These are phyloP conservation scores for Cyclotella distinguenda DNA, from an alignment of 108 stramenopile species.

Conservation along the genomic window DNA sequence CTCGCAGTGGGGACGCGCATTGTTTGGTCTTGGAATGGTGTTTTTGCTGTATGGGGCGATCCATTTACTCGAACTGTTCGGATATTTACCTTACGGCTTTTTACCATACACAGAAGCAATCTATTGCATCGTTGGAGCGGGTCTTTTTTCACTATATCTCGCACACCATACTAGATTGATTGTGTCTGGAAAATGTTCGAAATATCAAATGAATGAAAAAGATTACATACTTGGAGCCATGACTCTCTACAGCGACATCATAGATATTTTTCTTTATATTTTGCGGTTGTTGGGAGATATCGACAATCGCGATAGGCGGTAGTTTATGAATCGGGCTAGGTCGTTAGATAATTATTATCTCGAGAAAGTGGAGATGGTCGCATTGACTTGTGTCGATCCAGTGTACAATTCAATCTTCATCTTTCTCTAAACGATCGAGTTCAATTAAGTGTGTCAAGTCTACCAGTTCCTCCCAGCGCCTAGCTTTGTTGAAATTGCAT, in stretches of 20 bases:
- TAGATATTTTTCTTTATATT: constrained; percentile 91
- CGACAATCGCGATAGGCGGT: constrained; percentile 47
- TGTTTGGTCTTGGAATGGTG: constrained; percentile 64
- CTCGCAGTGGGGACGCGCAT: constrained; percentile 76
- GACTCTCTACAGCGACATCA: constrained; percentile 87
- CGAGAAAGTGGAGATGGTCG: too few species aligned
- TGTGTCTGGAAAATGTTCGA: constrained; percentile 78
- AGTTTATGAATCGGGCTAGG: neutral
- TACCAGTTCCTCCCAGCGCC: constrained; percentile 51
- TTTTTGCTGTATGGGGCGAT: constrained; percentile 71
- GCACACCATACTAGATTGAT: constrained; percentile 84
- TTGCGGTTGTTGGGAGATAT: constrained; percentile 73
- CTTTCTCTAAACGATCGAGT: too few species aligned
- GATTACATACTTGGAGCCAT: constrained; percentile 93
- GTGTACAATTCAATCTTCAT: too few species aligned
- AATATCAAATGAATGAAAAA: constrained; percentile 86
- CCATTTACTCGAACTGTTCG: constrained; percentile 66
- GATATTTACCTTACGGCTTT: constrained; percentile 64
- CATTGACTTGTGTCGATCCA: too few species aligned
- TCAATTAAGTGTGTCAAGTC: too few species aligned
- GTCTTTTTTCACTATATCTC: constrained; percentile 68
- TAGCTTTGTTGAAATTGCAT: constrained; percentile 46
- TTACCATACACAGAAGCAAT: constrained; percentile 74
- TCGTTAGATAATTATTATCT: too few species aligned
- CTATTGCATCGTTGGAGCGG: constrained; percentile 59